Base-by-base conservation (phyloP, 331 rosid species). In the Arachis monticola region DNA sequence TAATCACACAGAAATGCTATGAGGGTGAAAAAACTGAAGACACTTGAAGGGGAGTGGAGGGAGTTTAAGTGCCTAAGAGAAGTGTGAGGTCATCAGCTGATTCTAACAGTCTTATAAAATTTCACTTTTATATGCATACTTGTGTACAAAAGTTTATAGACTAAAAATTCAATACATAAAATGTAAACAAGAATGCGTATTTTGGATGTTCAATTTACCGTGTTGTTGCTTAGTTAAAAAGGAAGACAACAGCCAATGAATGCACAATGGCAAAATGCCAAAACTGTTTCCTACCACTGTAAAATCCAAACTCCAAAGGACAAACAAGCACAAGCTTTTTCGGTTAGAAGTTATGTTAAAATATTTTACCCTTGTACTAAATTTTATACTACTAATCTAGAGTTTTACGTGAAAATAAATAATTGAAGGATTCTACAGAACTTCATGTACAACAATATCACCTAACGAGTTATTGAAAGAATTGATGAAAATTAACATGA, bases 201-300 rank as follows among this genome's bases (percentile, higher is more conserved):
- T 44, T 44, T 71, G 3, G 27, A 3, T 0, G 40, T 44, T 9
- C 14, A 22, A 56, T 11, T 56, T 72, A 22, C 56, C 58, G 27
- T 72, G 57, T 30, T 60, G 47, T 46, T 59, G 58, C 70, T 40
- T 14, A 50, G 22, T 52, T 66, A 83, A 40, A 40, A 76, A 76
- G 70, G 60, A 68, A 70, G 67, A 53, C 57, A 53, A 47, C 68
- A 47, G 60, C 64, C 72, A 77, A 66, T 80, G 9, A 80, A 74
- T 83, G 79, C 80, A 27, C 70, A 52, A 45, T 32, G 60, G 66
- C 46, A 69, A 79, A 69, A 69, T 64, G 51, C 32, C 76, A 52
- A 42, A 63, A 51, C 46, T 30, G 41, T 42, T 59, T 70, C 61
- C 67, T 67, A 27, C 46, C 76, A 44, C 58, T 12, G 31, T 42